phyloP scores from a whole-genome alignment of 331 rosid species.

The Acacia concinna region DNA sequence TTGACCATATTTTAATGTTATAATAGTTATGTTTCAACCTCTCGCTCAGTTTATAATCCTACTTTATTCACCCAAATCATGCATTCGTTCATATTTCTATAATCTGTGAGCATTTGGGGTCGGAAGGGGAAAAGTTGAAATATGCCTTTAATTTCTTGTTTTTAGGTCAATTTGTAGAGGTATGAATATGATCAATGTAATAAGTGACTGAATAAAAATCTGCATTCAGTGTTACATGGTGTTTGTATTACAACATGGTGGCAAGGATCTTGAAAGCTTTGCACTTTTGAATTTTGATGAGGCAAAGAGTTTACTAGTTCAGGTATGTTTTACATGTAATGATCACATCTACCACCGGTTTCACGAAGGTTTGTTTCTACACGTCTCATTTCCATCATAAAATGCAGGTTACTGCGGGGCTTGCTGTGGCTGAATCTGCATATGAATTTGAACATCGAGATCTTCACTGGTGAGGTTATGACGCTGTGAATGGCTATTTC shows the following conservation, averaged over 20 bases:
- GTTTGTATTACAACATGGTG: slow-evolving; percentile 79
- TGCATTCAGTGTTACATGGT: slow-evolving; percentile 64
- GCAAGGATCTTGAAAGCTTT: slow-evolving; percentile 91
- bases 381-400: slow-evolving; percentile 13
- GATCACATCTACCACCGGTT: slow-evolving; percentile 19
- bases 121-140: background rate
- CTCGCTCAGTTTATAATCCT: slow-evolving; percentile 24
- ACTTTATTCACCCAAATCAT: background rate
- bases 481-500: slow-evolving; percentile 7
- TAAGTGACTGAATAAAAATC: slow-evolving; percentile 24
- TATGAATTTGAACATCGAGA: slow-evolving; percentile 95
- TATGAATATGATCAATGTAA: slow-evolving; percentile 22
- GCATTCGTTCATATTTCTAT: background rate
- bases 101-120: background rate
- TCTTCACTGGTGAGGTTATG: slow-evolving; percentile 78
- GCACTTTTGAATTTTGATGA: slow-evolving; percentile 73
- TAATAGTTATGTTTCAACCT: background rate
- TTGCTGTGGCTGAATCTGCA: slow-evolving; percentile 97
- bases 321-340: slow-evolving; percentile 52
- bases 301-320: slow-evolving; percentile 70
- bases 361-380: slow-evolving; percentile 28
- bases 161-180: slow-evolving; percentile 9
- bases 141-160: slow-evolving; percentile 19
- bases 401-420: slow-evolving; percentile 75
- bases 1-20: slow-evolving; percentile 9